Percentiles rank a stretch among this genome's conserved stretches.
Conservation (phyloP, 768 basidiomycete genomes). For the Trametes cingulata region DNA sequence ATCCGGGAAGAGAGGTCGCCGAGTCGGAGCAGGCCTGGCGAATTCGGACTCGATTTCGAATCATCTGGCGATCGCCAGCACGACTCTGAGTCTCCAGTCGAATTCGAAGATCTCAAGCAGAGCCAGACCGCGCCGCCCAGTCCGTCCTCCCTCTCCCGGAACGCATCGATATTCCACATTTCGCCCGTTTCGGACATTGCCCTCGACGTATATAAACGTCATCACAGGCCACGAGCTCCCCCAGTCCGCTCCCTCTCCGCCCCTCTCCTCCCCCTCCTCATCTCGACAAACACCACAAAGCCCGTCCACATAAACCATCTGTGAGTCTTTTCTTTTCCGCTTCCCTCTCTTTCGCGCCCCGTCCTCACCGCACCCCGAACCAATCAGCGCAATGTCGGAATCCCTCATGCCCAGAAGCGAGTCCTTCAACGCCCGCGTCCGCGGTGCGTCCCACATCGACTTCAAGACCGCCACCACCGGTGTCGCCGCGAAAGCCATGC, state of each 20-base stretch:
- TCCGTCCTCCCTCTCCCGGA: constrained; percentile 10
- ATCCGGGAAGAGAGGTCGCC: constrained; percentile 51
- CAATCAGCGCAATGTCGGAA: constrained; percentile 44
- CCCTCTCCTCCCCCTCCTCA: constrained; percentile 48
- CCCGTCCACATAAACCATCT: constrained; percentile 55
- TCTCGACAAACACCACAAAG: constrained; percentile 64
- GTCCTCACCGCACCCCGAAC: constrained; percentile 29
- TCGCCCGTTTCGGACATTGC: constrained; percentile 21
- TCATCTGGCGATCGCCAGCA: constrained; percentile 15
- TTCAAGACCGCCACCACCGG: constrained; percentile 92
- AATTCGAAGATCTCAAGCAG: neutral
- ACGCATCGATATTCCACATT: constrained; percentile 15
- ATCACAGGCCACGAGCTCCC: constrained; percentile 55
- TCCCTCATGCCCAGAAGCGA: constrained; percentile 60
- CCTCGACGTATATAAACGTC: constrained; percentile 56
- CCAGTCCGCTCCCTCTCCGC: constrained; percentile 50
- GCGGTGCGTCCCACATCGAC: constrained; percentile 83
- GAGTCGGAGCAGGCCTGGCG: constrained; percentile 7
- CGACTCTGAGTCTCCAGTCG: neutral
- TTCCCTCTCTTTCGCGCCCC: constrained; percentile 21
- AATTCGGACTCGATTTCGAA: neutral
- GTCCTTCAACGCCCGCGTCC: constrained; percentile 68
- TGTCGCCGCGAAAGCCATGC: constrained; percentile 85
- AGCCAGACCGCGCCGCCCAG: constrained; percentile 33
- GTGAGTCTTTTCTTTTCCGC: constrained; percentile 21